Conservation (phyloP, 345 rosid species). For the Salix caprea region DNA sequence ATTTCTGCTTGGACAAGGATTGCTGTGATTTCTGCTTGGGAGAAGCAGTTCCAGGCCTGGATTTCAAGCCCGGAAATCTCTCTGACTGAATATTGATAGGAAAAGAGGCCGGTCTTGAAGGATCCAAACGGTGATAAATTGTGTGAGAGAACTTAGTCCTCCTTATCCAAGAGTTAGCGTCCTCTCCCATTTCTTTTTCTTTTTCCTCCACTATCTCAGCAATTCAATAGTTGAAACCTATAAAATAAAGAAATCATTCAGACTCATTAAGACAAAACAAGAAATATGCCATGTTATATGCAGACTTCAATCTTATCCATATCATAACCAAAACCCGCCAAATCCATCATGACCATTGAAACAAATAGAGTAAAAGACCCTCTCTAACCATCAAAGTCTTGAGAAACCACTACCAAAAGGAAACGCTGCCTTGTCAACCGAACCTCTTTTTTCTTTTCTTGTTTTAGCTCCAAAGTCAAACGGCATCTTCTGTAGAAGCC, state of each 20-base stretch:
- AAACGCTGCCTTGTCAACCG: constrained; percentile 6
- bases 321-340: constrained; percentile 12
- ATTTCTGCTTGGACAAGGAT: not conserved
- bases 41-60: constrained; percentile 34
- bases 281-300: constrained; percentile 13
- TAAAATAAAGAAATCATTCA: constrained; percentile 32
- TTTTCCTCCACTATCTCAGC: not conserved
- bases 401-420: constrained; percentile 1
- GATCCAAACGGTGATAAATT: constrained; percentile 67
- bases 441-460: not conserved
- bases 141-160: constrained; percentile 87
- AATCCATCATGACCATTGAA: not conserved
- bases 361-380: not conserved
- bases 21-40: not conserved
- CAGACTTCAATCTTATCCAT: constrained; percentile 24
- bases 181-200: constrained; percentile 58
- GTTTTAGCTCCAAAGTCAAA: constrained; percentile 33
- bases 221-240: constrained; percentile 6
- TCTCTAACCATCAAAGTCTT: constrained; percentile 12
- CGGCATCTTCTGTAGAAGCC: constrained; percentile 51
- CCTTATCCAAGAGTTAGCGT: constrained; percentile 78
- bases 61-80: constrained; percentile 32
- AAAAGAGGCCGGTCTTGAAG: constrained; percentile 50
- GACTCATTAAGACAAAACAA: constrained; percentile 27
- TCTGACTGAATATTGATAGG: constrained; percentile 40